These are phyloP conservation scores for Rhododendron ovatum DNA, from an alignment of 148 eudicot species.

Conservation along the genomic window DNA sequence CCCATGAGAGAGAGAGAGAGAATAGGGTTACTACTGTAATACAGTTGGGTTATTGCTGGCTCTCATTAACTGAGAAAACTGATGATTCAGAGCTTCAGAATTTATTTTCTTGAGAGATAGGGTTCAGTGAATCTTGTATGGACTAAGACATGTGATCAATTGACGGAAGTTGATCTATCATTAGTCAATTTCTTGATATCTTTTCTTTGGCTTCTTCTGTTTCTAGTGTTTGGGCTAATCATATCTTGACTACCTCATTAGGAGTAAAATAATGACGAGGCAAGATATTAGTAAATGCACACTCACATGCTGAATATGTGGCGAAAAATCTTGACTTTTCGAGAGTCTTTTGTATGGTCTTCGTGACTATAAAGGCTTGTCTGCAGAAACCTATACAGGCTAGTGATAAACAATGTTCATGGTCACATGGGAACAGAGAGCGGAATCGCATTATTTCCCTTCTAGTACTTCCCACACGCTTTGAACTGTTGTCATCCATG, in stretches of 20 bases:
- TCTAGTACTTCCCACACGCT: neutral
- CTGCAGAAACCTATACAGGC: neutral
- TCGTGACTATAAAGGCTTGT: neutral
- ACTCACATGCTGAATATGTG: neutral
- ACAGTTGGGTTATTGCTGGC: neutral
- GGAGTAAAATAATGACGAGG: neutral
- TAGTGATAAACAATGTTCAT: neutral
- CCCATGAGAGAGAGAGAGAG: slow-evolving; percentile 26
- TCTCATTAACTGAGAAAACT: neutral
- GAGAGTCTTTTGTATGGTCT: neutral
- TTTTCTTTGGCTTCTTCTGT: neutral
- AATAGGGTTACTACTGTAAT: neutral
- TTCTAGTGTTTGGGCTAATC: neutral
- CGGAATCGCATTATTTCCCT: neutral
- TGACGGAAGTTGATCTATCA: neutral
- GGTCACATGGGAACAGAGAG: neutral
- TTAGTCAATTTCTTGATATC: neutral
- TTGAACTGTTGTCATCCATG: neutral
- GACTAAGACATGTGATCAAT: neutral
- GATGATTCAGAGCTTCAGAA: neutral
- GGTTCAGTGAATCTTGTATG: neutral
- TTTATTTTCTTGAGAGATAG: neutral
- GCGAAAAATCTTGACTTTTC: neutral
- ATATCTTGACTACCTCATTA: neutral
- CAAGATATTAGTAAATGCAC: neutral